Percentiles rank a stretch among this genome's conserved stretches.
phyloP scores from a whole-genome alignment of 495 filamentous ascomycete genomes.

The Lasiosphaeris hirsuta region DNA sequence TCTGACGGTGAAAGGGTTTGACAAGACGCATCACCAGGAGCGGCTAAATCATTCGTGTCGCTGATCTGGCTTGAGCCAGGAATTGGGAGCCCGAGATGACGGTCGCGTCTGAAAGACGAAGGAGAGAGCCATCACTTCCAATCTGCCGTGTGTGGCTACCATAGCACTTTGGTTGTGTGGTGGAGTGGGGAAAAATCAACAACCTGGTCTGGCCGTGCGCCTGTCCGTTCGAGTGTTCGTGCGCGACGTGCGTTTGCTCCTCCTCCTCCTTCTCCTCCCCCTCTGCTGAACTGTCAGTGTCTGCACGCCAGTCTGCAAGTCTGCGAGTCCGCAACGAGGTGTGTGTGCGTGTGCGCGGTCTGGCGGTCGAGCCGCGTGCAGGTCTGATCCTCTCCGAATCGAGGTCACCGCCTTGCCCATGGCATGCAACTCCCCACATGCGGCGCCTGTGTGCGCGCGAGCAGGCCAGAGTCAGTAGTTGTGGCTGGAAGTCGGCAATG shows the following conservation, averaged over 20 bases:
- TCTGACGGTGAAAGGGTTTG: no score
- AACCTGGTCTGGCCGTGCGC: slow-evolving; percentile 9
- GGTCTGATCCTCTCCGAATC: slow-evolving; percentile 13
- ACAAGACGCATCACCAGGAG: no score
- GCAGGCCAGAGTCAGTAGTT: not conserved
- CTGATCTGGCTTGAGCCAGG: no score
- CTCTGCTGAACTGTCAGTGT: no score
- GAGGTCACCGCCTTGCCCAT: slow-evolving; percentile 10
- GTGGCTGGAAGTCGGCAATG: slow-evolving; percentile 10
- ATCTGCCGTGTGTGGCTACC: not conserved
- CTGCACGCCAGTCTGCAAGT: no score
- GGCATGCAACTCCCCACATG: slow-evolving; percentile 2
- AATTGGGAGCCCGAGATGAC: not conserved
- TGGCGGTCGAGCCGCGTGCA: slow-evolving; percentile 12
- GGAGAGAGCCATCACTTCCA: not conserved
- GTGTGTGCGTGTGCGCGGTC: no score
- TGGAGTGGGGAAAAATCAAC: not conserved
- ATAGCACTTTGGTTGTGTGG: slow-evolving; percentile 1
- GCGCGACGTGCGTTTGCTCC: not conserved
- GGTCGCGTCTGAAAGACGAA: not conserved
- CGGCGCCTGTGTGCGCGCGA: not conserved
- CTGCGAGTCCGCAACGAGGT: no score
- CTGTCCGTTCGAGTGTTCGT: not conserved
- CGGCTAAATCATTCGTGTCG: no score
- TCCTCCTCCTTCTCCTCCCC: no score